These are phyloP conservation scores for Sistotremastrum suecicum DNA, from an alignment of 768 basidiomycete species.

Conservation along the genomic window DNA sequence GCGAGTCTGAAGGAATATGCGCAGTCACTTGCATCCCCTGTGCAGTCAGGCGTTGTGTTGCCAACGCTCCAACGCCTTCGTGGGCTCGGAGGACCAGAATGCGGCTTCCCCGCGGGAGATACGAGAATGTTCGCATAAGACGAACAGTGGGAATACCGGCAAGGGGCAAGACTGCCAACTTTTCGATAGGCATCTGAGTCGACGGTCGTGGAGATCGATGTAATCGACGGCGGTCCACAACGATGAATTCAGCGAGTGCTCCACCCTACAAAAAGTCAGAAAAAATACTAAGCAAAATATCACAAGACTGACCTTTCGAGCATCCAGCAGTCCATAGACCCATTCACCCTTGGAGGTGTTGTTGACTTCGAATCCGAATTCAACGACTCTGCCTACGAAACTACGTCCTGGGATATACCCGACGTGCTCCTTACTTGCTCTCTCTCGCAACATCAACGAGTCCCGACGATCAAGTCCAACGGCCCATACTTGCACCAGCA, in stretches of 20 bases:
- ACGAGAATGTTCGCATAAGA: conserved; percentile 55
- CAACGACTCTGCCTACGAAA: conserved; percentile 73
- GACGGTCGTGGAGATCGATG: conserved; percentile 57
- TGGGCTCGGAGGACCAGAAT: conserved; percentile 63
- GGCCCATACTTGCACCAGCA: conserved; percentile 84
- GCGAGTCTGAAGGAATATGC: conserved; percentile 31
- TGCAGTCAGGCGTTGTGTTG: conserved; percentile 59
- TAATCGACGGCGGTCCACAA: conserved; percentile 66
- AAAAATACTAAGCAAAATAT: conserved; percentile 6
- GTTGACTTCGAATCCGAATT: conserved; percentile 72
- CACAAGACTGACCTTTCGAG: conserved; percentile 50
- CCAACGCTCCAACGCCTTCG: conserved; percentile 62
- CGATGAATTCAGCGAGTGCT: conserved; percentile 78
- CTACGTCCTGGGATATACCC: conserved; percentile 81
- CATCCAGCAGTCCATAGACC: conserved; percentile 70
- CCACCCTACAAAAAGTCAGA: conserved; percentile 26
- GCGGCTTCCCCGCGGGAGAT: conserved; percentile 19
- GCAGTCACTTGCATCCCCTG: conserved; percentile 66
- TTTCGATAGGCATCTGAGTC: conserved; percentile 34
- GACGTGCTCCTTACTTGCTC: conserved; percentile 15
- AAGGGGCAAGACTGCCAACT: conserved; percentile 69
- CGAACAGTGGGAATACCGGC: conserved; percentile 73
- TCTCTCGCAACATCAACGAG: conserved; percentile 43
- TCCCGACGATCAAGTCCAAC: conserved; percentile 73
- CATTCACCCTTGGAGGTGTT: conserved; percentile 65